Percentiles rank a stretch among this genome's conserved stretches.
Conservation (phyloP, 2,329 filamentous ascomycete genomes). For the Neobulgaria alba region DNA sequence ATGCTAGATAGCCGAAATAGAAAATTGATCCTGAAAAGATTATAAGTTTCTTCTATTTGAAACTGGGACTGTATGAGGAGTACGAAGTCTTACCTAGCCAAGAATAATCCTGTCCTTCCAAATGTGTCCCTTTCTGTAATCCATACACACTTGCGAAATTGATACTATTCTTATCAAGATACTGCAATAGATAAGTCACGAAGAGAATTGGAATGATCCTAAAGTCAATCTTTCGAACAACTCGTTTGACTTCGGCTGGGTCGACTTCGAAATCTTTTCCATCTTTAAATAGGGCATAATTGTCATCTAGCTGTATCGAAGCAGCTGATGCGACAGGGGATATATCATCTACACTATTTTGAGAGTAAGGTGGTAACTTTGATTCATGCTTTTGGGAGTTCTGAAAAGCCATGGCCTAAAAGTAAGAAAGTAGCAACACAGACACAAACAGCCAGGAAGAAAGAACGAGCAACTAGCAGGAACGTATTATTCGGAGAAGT, state of each 20-base stretch:
- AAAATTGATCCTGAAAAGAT: conserved; percentile 37
- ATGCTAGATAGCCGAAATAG: conserved; percentile 37
- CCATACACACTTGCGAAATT: conserved; percentile 42
- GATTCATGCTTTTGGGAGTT: not conserved
- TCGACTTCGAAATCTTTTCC: not conserved
- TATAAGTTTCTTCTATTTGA: conserved; percentile 42
- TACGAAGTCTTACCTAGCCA: conserved; percentile 48
- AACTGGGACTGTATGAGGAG: too few species aligned
- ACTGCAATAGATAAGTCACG: conserved; percentile 49
- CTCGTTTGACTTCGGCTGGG: conserved; percentile 17
- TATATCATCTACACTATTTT: not conserved
- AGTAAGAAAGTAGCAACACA: too few species aligned
- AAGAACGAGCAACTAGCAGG: too few species aligned
- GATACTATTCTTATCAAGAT: conserved; percentile 31
- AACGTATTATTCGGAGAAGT: too few species aligned
- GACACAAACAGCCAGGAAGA: too few species aligned
- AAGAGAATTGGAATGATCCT: conserved; percentile 43
- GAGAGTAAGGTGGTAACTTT: not conserved
- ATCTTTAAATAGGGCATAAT: not conserved
- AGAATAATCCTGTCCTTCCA: conserved; percentile 42
- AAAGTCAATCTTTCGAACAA: conserved; percentile 35
- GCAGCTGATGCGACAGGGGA: not conserved
- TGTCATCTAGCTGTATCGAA: not conserved
- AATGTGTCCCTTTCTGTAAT: conserved; percentile 37
- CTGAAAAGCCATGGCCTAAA: too few species aligned